Base-by-base conservation (phyloP, 2,329 filamentous ascomycete genomes). In the Penicillium sp. region DNA sequence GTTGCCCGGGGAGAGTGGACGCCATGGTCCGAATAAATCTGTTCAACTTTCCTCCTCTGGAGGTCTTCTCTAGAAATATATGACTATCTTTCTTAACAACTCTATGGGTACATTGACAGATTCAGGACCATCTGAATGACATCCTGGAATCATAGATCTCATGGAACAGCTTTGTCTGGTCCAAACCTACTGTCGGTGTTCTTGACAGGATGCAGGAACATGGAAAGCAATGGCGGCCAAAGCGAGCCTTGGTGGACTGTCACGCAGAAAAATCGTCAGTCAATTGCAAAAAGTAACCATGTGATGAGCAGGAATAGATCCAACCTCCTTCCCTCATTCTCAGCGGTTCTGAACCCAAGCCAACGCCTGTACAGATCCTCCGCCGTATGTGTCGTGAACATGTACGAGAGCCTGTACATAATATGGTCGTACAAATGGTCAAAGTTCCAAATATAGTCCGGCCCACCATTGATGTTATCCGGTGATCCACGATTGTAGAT, bases 351-450 rank as follows among this genome's bases (percentile, higher is more conserved):
- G 40, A 55, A 70, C 3, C 83, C 83, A 40, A 85, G 67, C 83
- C 83, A 86, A 9, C 83, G 66, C 68, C 81, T 81, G 80, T 82
- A 86, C 35, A 86, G 60, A 66, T 84, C 84, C 4, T 79, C 78
- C 11, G 81, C 77, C 60, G 51, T 69, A 61, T 66, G 66, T 18
- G 63, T 69, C 14, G 66, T 69, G 50, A 71, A 71, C 69, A 69
- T 70, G 50, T 66, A 73, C 46, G 64, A 67, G 9, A 69, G 59
- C 1, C 66, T 66, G 44, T 70, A 70, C 61, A 64, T 66, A 31
- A 70, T 68, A 40, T 69, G 66, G 50, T 75, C 70, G 36, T 70
- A 69, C 4, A 63, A 31, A 49, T 73, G 71, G 49, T 69, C 56
- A 39, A 65, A 72, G 56, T 72, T 73, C 63, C 70, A 72, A 54